A percentile compares a stretch with the other conserved stretches of the same genome.
phyloP scores from a whole-genome alignment of 1,284 basidiomycete genomes.

The Cystobasidiaceae sp. region DNA sequence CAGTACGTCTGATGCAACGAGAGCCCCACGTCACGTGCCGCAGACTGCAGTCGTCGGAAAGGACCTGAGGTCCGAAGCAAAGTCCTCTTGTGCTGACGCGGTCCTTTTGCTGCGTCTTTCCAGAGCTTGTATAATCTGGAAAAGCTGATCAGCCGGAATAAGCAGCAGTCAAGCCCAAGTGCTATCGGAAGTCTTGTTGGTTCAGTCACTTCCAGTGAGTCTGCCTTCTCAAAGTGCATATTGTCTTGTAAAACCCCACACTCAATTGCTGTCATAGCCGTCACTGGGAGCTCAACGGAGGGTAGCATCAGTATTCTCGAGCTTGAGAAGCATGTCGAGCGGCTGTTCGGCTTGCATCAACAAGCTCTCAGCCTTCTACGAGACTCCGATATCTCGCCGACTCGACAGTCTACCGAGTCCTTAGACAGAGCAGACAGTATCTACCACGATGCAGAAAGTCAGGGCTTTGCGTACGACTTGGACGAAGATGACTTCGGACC shows the following conservation, averaged over 20 bases:
- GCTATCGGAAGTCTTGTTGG: neutral
- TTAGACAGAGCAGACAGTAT: conserved; percentile 27
- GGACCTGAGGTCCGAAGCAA: too few relatives aligned
- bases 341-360: conserved; percentile 2
- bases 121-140: too few relatives aligned
- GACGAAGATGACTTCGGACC: conserved; percentile 8
- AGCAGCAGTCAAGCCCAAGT: neutral
- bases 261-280: neutral
- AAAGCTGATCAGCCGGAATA: too few relatives aligned
- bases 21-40: too few relatives aligned
- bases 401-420: neutral
- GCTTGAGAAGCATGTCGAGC: neutral
- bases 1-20: too few relatives aligned
- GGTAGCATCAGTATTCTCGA: neutral
- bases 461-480: conserved; percentile 15
- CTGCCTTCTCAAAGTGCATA: neutral
- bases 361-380: conserved; percentile 2
- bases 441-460: conserved; percentile 26
- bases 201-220: neutral
- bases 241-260: neutral
- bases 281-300: neutral
- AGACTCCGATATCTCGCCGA: conserved; percentile 5
- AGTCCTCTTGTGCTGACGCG: too few relatives aligned
- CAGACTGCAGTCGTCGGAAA: too few relatives aligned
- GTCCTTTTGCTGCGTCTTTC: too few relatives aligned